Base-by-base conservation (phyloP, 1,139 yeast species). In the Blastobotrys malaysiensis region DNA sequence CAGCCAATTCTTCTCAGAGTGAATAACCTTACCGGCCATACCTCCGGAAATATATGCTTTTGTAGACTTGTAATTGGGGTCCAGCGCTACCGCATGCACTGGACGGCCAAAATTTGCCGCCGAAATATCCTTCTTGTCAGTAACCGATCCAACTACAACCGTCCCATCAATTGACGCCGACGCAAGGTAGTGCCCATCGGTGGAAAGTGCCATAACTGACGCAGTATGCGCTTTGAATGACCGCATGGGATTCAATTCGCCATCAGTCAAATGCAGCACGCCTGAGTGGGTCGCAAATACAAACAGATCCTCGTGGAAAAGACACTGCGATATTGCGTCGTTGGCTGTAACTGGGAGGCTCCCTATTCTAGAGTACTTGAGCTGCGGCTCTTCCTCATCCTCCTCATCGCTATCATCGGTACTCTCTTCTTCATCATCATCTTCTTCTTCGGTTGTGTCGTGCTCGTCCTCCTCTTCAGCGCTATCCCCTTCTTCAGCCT, bases 141-240 rank as follows among this genome's bases (percentile, higher is more conserved):
- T 58, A 0, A 87, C 73, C 0, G 91, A 80, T 0, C 96, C 95
- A 9, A 91, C 80, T 0, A 88, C 90, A 0, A 91, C 86, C 0
- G 96, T 87, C 0, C 99, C 98, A 66, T 93, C 98, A 76, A 91
- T 85, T 0, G 97, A 89, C 0, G 91, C 96, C 0, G 95, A 84
- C 0, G 91, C 95, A 61, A 91, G 81, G 63, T 77, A 83, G 11
- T 71, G 69, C 0, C 95, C 95, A 64, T 89, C 96, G 0, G 87
- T 80, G 55, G 84, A 81, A 9, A 68, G 56, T 2, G 89, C 81
- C 46, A 91, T 72, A 1, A 93, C 81, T 0, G 97, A 88, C 0
- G 98, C 93, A 49, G 88, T 75, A 63, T 95, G 97, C 0, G 95
- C 93, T 61, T 88, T 81, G 59, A 88, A 79, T 0, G 96, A 84